Evolutionary conservation across 2,329 filamentous ascomycete species (phyloP).

Genomic region (Myriosclerotinia scirpicola): DNA sequence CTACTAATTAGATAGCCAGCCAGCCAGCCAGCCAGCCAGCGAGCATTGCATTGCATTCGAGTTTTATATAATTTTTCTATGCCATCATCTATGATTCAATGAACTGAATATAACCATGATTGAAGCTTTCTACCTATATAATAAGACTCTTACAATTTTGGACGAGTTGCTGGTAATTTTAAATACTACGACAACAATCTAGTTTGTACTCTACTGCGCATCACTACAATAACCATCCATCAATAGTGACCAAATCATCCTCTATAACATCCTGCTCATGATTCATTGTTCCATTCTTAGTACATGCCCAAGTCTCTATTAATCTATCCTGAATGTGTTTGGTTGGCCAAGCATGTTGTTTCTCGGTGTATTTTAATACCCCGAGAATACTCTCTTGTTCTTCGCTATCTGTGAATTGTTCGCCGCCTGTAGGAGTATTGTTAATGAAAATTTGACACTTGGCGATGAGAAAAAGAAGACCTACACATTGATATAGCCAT

Average conservation of each 20-base stretch:
- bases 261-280: not conserved
- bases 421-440: constrained; percentile 29
- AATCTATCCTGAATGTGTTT: constrained; percentile 38
- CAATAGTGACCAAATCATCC: constrained; percentile 3
- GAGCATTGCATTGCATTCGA: too few relatives aligned
- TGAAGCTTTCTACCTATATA: too few relatives aligned
- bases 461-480: not conserved
- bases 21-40: too few relatives aligned
- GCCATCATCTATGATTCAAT: too few relatives aligned
- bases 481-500: constrained; percentile 40
- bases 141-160: too few relatives aligned
- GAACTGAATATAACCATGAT: too few relatives aligned
- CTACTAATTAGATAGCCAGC: too few relatives aligned
- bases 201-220: too few relatives aligned
- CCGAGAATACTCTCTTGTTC: constrained; percentile 40
- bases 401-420: constrained; percentile 37
- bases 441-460: not conserved
- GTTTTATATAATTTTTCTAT: too few relatives aligned
- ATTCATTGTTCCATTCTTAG: not conserved
- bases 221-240: not conserved
- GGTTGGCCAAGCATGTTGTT: constrained; percentile 43
- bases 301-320: constrained; percentile 41
- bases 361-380: constrained; percentile 34
- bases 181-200: too few relatives aligned
- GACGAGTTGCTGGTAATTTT: too few relatives aligned